phyloP scores from a whole-genome alignment of 2,329 filamentous ascomycete species.

The Colletotrichum sp. region DNA sequence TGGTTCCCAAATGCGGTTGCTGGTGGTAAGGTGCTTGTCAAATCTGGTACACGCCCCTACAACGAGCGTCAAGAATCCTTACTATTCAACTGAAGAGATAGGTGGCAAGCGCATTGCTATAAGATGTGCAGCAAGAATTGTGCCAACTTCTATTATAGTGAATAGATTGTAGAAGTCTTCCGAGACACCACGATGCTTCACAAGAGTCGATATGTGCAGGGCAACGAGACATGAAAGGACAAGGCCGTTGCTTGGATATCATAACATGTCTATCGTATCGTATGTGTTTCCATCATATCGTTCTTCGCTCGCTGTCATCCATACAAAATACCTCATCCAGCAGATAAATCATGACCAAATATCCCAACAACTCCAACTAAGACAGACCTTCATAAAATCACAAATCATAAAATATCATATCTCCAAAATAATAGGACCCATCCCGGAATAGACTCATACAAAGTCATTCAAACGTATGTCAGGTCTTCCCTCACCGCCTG shows the following conservation, averaged over 20 bases:
- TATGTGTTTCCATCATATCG: neutral
- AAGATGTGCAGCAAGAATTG: no score
- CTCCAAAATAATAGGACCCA: neutral
- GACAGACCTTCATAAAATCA: neutral
- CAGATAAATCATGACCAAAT: neutral
- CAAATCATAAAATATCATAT: neutral
- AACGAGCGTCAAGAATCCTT: neutral
- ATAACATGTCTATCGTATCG: neutral
- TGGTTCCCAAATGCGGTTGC: neutral
- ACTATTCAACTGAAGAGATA: no score
- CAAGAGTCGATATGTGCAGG: neutral
- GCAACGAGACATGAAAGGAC: neutral
- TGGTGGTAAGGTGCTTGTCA: neutral
- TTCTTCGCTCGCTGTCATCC: neutral
- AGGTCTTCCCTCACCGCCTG: neutral
- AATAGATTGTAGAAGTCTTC: no score
- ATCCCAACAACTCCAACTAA: neutral
- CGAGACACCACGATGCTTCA: neutral
- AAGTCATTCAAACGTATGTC: neutral
- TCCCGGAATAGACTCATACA: neutral
- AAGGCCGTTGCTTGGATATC: neutral
- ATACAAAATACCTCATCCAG: neutral
- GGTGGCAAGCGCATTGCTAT: no score
- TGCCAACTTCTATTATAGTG: no score
- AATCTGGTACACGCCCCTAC: fast-evolving